Evolutionary conservation across 805 yeast species (phyloP).

Genomic region (Saturnispora hagleri): DNA sequence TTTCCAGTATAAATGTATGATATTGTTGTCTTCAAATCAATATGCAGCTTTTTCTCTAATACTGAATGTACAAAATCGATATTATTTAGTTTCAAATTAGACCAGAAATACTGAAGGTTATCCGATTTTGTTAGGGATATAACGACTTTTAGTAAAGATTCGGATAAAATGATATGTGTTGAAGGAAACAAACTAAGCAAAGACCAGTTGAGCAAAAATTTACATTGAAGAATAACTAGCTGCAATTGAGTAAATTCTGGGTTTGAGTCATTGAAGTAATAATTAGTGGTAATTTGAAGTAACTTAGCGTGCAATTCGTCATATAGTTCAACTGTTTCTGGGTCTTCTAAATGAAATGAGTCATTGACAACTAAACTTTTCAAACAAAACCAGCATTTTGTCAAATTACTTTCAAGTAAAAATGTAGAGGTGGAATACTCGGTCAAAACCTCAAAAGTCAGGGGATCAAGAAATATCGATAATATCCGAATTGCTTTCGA

Average conservation of each 20-base stretch:
- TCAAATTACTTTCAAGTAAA: slow-evolving; percentile 19
- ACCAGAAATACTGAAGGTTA: slow-evolving; percentile 17
- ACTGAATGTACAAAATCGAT: neutral
- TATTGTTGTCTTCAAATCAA: slow-evolving; percentile 7
- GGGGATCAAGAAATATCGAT: slow-evolving; percentile 20
- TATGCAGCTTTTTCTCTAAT: neutral
- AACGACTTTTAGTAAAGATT: slow-evolving; percentile 20
- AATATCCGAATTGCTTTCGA: slow-evolving; percentile 21
- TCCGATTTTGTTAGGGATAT: slow-evolving; percentile 13
- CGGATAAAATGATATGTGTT: slow-evolving; percentile 22
- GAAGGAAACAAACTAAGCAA: slow-evolving; percentile 18
- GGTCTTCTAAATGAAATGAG: slow-evolving; percentile 13
- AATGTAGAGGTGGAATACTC: slow-evolving; percentile 16
- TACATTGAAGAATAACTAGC: slow-evolving; percentile 15
- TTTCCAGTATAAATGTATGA: neutral
- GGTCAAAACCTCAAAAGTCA: slow-evolving; percentile 15
- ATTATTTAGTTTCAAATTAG: slow-evolving; percentile 14
- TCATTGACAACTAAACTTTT: slow-evolving; percentile 24
- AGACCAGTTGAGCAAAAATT: slow-evolving; percentile 24
- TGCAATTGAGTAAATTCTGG: slow-evolving; percentile 15
- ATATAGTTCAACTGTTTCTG: slow-evolving; percentile 11
- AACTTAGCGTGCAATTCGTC: slow-evolving; percentile 24
- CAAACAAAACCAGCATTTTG: slow-evolving; percentile 27
- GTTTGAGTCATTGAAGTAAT: slow-evolving; percentile 15
- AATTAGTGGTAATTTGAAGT: slow-evolving; percentile 15